Conservation (phyloP, 768 basidiomycete species). For the Lyophyllum atratum region DNA sequence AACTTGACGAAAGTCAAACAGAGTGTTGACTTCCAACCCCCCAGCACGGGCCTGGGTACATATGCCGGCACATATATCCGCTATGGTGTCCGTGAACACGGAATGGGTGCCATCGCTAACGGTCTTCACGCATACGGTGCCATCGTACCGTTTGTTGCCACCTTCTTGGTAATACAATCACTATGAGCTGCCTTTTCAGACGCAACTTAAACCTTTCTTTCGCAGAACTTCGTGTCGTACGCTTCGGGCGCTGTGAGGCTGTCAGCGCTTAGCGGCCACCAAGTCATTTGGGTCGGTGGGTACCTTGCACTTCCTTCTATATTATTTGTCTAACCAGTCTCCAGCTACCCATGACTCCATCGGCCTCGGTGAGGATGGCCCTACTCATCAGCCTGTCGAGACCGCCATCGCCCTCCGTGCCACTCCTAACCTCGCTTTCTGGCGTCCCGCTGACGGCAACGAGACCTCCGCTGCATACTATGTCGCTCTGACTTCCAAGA, state of each 20-base stretch:
- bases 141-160: slow-evolving; percentile 88
- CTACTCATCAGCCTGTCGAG: slow-evolving; percentile 95
- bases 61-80: slow-evolving; percentile 92
- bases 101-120: slow-evolving; percentile 95
- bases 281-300: slow-evolving; percentile 92
- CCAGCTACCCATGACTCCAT: slow-evolving; percentile 94
- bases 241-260: slow-evolving; percentile 91
- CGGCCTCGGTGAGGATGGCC: slow-evolving; percentile 91
- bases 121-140: slow-evolving; percentile 89
- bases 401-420: slow-evolving; percentile 86
- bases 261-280: slow-evolving; percentile 85
- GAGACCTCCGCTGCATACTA: slow-evolving; percentile 95
- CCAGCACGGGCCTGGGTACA: slow-evolving; percentile 78
- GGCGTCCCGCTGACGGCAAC: slow-evolving; percentile 93
- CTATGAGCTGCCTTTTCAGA: background rate
- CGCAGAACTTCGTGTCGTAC: slow-evolving; percentile 89
- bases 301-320: slow-evolving; percentile 15
- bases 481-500: slow-evolving; percentile 70
- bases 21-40: slow-evolving; percentile 90
- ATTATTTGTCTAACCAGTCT: background rate
- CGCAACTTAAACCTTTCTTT: slow-evolving; percentile 8
- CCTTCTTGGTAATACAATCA: slow-evolving; percentile 70
- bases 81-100: slow-evolving; percentile 97
- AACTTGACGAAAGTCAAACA: slow-evolving; percentile 89
- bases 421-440: slow-evolving; percentile 89